Evolutionary conservation across 192 early-diverging fungal genomes (phyloP), one percentile per base, ranked within the genome.

Genomic region (Entrophospora sp.): DNA sequence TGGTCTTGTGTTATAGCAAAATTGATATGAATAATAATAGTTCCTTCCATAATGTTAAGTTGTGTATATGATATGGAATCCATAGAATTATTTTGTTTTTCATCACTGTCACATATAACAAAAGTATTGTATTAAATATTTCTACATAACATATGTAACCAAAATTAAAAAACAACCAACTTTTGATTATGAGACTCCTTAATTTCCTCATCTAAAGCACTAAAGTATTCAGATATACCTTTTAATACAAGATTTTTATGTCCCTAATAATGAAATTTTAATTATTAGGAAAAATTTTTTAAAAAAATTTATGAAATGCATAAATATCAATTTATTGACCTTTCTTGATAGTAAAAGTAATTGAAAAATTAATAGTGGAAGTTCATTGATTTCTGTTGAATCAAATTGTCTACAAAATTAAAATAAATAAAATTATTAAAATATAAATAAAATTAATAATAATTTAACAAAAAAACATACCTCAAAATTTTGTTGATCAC

Each of bases 1-100:
- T 87, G 83, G 71, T 91, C 87, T 70, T 91, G 89, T 51, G 84
- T 85, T 27, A 88, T 79, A 24, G 80, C 83, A 60, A 85, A 89
- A 65, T 76, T 80, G 35, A 91, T 76, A 59, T 91, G 86, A 48
- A 89, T 76, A 69, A 91, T 80, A 8, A 86, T 83, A 0, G 83
- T 85, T 24, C 85, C 87, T 59, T 87, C 83, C 32, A 83, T 81
- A 4, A 77, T 80, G 40, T 74, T 77, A 36, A 84, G 65, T 68
- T 79, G 64, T 46, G 64, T 42, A 27, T 69, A 77, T 16, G 45
- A 37, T 57, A 25, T 46, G 31, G 12, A 77, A 42, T 4, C 61
- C 53, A 9, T 71, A 59, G 6, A 67, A 59, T 6, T 40, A 40
- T 56, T 60, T 69, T 16, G 30, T 36, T 43, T 69, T 74, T 9